Evolutionary conservation across 1,139 yeast species (phyloP).

Genomic region (Arxiozyma heterogenica): DNA sequence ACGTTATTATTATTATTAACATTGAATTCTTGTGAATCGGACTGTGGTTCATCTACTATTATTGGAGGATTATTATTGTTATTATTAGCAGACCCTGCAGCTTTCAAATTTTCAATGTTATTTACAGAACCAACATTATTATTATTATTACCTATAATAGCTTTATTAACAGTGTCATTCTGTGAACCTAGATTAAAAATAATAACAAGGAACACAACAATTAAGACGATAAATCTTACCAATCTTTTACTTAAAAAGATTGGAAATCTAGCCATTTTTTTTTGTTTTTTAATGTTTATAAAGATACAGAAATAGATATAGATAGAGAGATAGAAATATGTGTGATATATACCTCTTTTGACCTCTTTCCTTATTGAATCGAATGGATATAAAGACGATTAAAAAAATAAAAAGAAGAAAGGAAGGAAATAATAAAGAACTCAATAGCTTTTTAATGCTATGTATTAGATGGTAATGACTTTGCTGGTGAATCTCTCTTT

Average conservation of each 20-base stretch:
- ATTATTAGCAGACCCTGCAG: constrained; percentile 3
- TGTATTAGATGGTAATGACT: neutral
- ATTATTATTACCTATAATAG: neutral
- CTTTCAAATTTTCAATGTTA: constrained; percentile 5
- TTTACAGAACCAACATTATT: neutral
- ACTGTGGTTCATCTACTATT: constrained; percentile 1
- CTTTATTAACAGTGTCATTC: neutral
- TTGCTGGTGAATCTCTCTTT: neutral
- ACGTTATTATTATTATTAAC: neutral
- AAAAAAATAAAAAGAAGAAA: too few species aligned
- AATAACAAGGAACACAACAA: constrained; percentile 4
- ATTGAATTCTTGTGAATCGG: neutral
- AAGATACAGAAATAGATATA: too few species aligned
- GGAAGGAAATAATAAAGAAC: neutral
- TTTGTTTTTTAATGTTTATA: neutral
- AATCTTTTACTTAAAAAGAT: constrained; percentile 14
- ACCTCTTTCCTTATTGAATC: neutral
- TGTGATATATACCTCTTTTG: too few species aligned
- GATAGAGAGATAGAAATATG: too few species aligned
- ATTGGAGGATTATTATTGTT: neutral
- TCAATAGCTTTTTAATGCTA: neutral
- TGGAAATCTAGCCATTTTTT: constrained; percentile 8
- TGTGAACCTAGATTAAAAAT: constrained; percentile 8
- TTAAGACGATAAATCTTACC: constrained; percentile 9
- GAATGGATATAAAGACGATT: neutral